Evolutionary conservation across 1,284 basidiomycete genomes (phyloP).

Genomic region (Trichosporon sp.): DNA sequence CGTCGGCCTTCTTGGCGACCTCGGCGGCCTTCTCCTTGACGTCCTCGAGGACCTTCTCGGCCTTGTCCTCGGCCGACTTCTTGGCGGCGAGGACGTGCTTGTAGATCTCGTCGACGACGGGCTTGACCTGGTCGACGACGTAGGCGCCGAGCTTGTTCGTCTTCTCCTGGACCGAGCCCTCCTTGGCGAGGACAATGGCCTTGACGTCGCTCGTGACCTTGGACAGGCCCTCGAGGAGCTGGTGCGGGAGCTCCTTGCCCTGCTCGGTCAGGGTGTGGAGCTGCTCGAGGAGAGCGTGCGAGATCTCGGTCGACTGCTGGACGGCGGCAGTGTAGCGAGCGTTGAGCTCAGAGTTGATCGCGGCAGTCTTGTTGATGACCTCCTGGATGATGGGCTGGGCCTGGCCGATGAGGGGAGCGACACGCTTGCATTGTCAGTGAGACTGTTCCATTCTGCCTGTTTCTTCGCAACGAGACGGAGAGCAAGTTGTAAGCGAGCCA

Average conservation of each 20-base stretch:
- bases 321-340: conserved; percentile 30
- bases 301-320: conserved; percentile 34
- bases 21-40: conserved; percentile 10
- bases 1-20: background rate
- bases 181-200: conserved; percentile 44
- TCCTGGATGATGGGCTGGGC: conserved; percentile 38
- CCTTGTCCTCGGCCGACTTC: conserved; percentile 22
- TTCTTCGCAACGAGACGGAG: too few species aligned
- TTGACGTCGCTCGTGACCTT: conserved; percentile 42
- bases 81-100: conserved; percentile 40
- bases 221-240: conserved; percentile 38
- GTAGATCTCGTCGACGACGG: conserved; percentile 47
- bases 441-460: too few species aligned
- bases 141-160: conserved; percentile 46
- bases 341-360: conserved; percentile 41
- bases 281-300: conserved; percentile 40
- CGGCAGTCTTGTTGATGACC: conserved; percentile 36
- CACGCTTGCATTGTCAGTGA: conserved; percentile 23
- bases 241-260: conserved; percentile 39
- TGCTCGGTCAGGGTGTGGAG: conserved; percentile 39
- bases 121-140: conserved; percentile 45
- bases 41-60: conserved; percentile 22
- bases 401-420: conserved; percentile 34
- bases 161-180: conserved; percentile 44
- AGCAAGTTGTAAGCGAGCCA: too few species aligned